These are phyloP conservation scores for Curvularia lunata DNA, from an alignment of 2,329 filamentous ascomycete genomes.

Conservation along the genomic window DNA sequence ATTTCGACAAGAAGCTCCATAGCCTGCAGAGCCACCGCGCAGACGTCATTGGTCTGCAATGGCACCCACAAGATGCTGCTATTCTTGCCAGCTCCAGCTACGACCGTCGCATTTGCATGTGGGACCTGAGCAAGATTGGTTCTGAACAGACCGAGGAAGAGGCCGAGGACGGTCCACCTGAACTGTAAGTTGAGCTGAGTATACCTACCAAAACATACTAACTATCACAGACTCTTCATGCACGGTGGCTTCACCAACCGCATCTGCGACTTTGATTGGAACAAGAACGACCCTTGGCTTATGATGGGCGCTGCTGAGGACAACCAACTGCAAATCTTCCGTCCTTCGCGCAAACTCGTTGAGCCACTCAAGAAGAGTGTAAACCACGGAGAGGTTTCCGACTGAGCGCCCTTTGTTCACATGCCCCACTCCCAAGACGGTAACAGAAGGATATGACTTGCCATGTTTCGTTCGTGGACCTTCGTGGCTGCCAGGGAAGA, in stretches of 20 bases:
- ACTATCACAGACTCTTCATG: conserved; percentile 79
- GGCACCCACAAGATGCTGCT: conserved; percentile 90
- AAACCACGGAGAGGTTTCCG: conserved; percentile 49
- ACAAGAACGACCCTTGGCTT: conserved; percentile 94
- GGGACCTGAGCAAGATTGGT: conserved; percentile 90
- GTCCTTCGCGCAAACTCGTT: conserved; percentile 48
- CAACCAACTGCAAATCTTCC: conserved; percentile 89
- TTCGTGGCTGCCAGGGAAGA: background rate
- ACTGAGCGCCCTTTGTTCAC: conserved; percentile 26
- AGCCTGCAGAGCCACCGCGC: conserved; percentile 87
- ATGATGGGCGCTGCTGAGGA: conserved; percentile 96
- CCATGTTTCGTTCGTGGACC: background rate
- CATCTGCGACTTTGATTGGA: conserved; percentile 97
- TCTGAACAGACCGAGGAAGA: conserved; percentile 96
- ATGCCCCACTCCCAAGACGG: background rate
- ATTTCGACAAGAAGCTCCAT: conserved; percentile 88
- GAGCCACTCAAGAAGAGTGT: conserved; percentile 46
- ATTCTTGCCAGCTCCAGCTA: conserved; percentile 92
- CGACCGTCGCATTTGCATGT: conserved; percentile 92
- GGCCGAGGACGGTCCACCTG: conserved; percentile 90
- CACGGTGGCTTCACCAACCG: conserved; percentile 98
- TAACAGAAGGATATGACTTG: background rate
- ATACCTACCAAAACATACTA: conserved; percentile 6
- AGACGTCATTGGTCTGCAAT: conserved; percentile 87
- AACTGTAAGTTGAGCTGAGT: conserved; percentile 69